A percentile compares a stretch with the other conserved stretches of the same genome.
Conservation (phyloP, 2,329 filamentous ascomycete genomes). For the Arthrobotrys entomopaga region DNA sequence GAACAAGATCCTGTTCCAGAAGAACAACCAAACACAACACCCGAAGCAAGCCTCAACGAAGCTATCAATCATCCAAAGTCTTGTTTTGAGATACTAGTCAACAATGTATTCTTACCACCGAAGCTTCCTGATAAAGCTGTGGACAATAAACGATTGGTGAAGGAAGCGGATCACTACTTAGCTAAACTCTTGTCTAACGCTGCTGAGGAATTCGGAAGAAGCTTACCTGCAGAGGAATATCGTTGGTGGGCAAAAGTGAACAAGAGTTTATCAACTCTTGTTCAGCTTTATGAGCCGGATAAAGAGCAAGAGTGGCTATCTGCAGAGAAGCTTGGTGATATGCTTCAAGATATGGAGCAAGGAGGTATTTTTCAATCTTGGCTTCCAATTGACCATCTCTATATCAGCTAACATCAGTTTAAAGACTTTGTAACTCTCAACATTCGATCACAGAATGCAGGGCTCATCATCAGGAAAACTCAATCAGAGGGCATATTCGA, state of each 20-base stretch:
- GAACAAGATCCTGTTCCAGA: background rate
- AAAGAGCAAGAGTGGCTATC: slow-evolving; percentile 27
- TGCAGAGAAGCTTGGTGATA: slow-evolving; percentile 58
- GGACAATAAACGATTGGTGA: slow-evolving; percentile 41
- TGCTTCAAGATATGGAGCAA: slow-evolving; percentile 8
- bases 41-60: slow-evolving; percentile 3
- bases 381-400: background rate
- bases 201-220: slow-evolving; percentile 27
- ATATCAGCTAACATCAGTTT: background rate
- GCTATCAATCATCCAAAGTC: background rate
- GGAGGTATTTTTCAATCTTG: slow-evolving; percentile 50
- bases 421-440: slow-evolving; percentile 62
- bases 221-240: background rate
- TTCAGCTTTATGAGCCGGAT: slow-evolving; percentile 19
- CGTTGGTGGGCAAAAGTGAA: slow-evolving; percentile 29
- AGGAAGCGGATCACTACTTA: slow-evolving; percentile 28
- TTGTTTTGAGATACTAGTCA: slow-evolving; percentile 59
- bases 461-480: slow-evolving; percentile 62
- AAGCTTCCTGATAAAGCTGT: slow-evolving; percentile 64
- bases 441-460: slow-evolving; percentile 65
- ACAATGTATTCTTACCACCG: slow-evolving; percentile 67
- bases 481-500: slow-evolving; percentile 61
- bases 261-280: slow-evolving; percentile 20
- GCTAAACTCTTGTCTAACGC: slow-evolving; percentile 11
- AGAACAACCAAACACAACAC: no score